Evolutionary conservation across 768 basidiomycete genomes (phyloP), one percentile per base, ranked within the genome.

Genomic region (Fomitopsis pulvina): DNA sequence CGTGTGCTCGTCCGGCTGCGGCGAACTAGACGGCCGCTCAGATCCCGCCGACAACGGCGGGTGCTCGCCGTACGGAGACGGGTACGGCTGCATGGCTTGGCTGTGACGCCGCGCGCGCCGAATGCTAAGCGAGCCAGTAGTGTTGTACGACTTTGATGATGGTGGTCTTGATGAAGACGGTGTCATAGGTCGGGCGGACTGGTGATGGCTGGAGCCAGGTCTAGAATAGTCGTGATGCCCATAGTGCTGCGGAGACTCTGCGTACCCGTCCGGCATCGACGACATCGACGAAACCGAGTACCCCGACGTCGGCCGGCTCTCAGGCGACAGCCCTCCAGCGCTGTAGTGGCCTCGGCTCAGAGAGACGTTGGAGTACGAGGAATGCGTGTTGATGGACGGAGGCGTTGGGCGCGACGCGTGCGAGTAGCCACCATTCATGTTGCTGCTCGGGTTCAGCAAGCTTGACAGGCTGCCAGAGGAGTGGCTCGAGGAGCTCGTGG

Each of bases 81-180:
- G 89, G 66, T 92, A 92, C 11, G 89, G 89, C 59, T 82, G 86
- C 75, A 92, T 83, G 0, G 88, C 89, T 64, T 92, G 89, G 63
- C 85, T 87, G 66, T 91, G 89, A 50, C 89, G 78, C 39, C 89
- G 77, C 40, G 77, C 76, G 26, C 89, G 77, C 24, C 87, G 79
- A 29, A 91, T 77, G 63, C 84, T 82, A 47, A 88, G 66, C 14
- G 83, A 79, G 21, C 68, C 71, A 5, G 73, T 64, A 34, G 68
- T 70, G 52, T 74, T 76, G 26, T 77, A 77, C 57, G 71, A 71
- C 47, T 83, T 83, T 40, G 85, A 84, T 1, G 85, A 86, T 1
- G 75, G 76, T 1, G 87, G 85, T 2, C 87, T 82, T 24, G 79
- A 70, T 14, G 81, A 77, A 20, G 83, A 78, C 47, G 83, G 83